phyloP scores from a whole-genome alignment of 176 grass and related monocot genomes.

The Aegilops bicornis region DNA sequence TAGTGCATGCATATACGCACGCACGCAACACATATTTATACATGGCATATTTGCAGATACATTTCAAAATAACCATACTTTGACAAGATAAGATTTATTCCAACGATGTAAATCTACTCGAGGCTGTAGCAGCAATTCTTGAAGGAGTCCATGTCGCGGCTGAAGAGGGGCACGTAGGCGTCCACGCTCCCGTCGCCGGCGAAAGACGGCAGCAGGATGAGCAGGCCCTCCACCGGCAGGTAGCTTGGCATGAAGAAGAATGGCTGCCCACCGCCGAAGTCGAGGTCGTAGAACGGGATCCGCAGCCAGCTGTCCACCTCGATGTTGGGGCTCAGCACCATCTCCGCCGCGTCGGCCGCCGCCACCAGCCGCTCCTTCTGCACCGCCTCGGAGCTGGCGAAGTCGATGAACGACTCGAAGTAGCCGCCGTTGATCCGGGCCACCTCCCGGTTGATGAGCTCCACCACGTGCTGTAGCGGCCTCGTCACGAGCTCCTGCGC shows the following conservation, averaged over 20 bases:
- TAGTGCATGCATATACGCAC: too few species aligned
- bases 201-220: conserved; percentile 22
- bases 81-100: background rate
- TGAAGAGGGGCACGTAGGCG: conserved; percentile 26
- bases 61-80: background rate
- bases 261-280: conserved; percentile 22
- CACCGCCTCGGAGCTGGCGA: conserved; percentile 11
- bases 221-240: conserved; percentile 28
- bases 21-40: too few species aligned
- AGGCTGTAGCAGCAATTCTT: conserved; percentile 24
- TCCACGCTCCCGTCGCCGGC: conserved; percentile 19
- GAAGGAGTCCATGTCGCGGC: conserved; percentile 18
- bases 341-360: conserved; percentile 20
- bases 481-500: background rate
- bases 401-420: conserved; percentile 34
- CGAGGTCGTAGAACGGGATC: conserved; percentile 31
- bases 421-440: conserved; percentile 9
- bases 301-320: conserved; percentile 30
- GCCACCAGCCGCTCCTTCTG: background rate
- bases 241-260: conserved; percentile 29
- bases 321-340: conserved; percentile 24
- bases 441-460: conserved; percentile 23
- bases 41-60: background rate
- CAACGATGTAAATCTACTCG: background rate
- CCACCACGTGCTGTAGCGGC: conserved; percentile 24